phyloP scores from a whole-genome alignment of 495 filamentous ascomycete species.

The Lepraria neglecta region DNA sequence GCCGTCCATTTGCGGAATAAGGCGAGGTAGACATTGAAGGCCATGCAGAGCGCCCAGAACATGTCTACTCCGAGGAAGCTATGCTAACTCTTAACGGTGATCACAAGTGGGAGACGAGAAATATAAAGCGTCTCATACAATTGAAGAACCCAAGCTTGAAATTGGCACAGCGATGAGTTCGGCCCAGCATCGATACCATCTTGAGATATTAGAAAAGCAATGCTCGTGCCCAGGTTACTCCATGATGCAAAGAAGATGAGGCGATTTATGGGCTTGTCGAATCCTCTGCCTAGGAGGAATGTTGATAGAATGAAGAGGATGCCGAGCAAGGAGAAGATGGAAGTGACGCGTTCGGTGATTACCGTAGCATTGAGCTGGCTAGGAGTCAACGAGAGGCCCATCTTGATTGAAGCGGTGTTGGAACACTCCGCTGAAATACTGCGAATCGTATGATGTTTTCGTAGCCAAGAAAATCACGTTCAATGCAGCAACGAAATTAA shows the following conservation, averaged over 20 bases:
- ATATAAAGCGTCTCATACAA: constrained; percentile 43
- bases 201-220: constrained; percentile 67
- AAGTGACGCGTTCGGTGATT: constrained; percentile 60
- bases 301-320: constrained; percentile 68
- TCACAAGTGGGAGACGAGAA: too few relatives aligned
- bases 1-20: constrained; percentile 74
- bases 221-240: constrained; percentile 74
- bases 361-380: constrained; percentile 41
- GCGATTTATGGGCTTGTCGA: constrained; percentile 80
- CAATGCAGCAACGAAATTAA: too few relatives aligned
- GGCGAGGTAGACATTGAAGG: constrained; percentile 81
- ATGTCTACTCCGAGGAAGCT: constrained; percentile 79
- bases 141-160: constrained; percentile 69
- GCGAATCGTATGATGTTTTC: too few relatives aligned
- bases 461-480: too few relatives aligned
- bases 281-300: constrained; percentile 53
- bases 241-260: constrained; percentile 80
- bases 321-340: constrained; percentile 64
- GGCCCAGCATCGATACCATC: constrained; percentile 42
- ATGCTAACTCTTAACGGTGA: constrained; percentile 21
- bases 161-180: constrained; percentile 57
- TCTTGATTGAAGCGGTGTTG: too few relatives aligned
- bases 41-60: constrained; percentile 78
- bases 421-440: too few relatives aligned
- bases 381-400: background rate